These are phyloP conservation scores for Macadamia tetraphylla DNA, from an alignment of 164 flowering plant genomes.

Conservation along the genomic window DNA sequence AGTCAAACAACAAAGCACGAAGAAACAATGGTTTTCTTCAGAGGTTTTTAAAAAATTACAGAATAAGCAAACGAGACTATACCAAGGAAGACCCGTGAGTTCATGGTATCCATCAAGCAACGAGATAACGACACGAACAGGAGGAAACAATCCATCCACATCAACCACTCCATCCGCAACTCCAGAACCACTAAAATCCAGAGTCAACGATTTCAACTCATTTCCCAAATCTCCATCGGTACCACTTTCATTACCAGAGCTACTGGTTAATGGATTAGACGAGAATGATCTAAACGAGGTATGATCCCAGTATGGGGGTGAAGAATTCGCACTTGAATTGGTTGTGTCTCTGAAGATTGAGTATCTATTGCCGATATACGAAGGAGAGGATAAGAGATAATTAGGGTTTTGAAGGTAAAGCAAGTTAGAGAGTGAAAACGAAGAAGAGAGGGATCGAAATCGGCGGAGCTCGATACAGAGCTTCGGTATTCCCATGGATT, in stretches of 20 bases:
- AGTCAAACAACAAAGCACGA: too few species aligned
- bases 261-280: constrained; percentile 1
- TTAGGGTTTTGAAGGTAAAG: constrained; percentile 14
- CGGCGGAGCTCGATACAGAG: constrained; percentile 9
- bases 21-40: too few species aligned
- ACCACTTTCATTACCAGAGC: constrained; percentile 4
- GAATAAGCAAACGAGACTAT: constrained; percentile 4
- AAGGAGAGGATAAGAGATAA: constrained; percentile 4
- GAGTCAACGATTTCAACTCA: constrained; percentile 10
- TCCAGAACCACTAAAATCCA: constrained; percentile 13
- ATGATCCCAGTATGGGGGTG: neutral
- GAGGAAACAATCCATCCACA: constrained; percentile 32
- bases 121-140: constrained; percentile 39
- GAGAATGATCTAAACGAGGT: constrained; percentile 18
- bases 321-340: constrained; percentile 3
- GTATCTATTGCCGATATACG: neutral
- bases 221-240: neutral
- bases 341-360: neutral
- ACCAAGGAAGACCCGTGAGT: constrained; percentile 82
- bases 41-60: neutral
- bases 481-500: constrained; percentile 11
- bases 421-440: neutral
- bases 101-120: constrained; percentile 68
- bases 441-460: constrained; percentile 3
- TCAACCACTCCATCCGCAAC: constrained; percentile 13